Conservation (phyloP, 768 basidiomycete genomes). For the Rickenella mellea region DNA sequence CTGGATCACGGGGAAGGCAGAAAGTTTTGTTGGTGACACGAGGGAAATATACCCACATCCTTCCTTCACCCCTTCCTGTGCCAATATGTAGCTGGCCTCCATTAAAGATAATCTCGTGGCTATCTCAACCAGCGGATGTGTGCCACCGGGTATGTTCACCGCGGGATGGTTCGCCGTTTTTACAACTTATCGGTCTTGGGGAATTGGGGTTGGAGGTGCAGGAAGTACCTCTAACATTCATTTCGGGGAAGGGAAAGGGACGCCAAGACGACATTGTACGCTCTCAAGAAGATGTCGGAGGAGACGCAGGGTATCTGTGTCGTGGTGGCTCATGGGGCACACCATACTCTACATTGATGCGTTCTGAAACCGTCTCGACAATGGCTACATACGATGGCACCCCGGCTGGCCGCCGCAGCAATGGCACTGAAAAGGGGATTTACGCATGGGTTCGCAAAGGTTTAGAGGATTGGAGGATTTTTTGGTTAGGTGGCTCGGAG, state of each 20-base stretch:
- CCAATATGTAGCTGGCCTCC: conserved; percentile 37
- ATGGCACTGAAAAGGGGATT: conserved; percentile 61
- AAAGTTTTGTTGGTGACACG: conserved; percentile 58
- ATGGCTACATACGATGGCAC: conserved; percentile 37
- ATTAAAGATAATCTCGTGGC: conserved; percentile 49
- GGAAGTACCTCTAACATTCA: conserved; percentile 50
- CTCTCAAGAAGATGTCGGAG: conserved; percentile 57
- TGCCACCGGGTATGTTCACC: conserved; percentile 39
- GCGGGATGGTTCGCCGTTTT: conserved; percentile 27
- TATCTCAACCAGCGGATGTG: conserved; percentile 44
- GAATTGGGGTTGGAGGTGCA: conserved; percentile 69
- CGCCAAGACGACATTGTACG: conserved; percentile 37
- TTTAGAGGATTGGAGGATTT: conserved; percentile 64
- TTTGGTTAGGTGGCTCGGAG: conserved; percentile 67
- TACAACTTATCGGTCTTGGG: conserved; percentile 64
- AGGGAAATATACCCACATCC: conserved; percentile 57
- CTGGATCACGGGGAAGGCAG: conserved; percentile 19
- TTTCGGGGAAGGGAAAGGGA: conserved; percentile 35
- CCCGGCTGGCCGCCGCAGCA: no score
- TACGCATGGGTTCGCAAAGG: conserved; percentile 78
- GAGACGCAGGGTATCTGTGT: conserved; percentile 49
- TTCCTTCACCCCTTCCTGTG: conserved; percentile 59
- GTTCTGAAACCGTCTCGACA: conserved; percentile 37
- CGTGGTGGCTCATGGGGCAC: conserved; percentile 41
- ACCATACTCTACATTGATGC: conserved; percentile 25